Percentiles rank a stretch among this genome's conserved stretches.
These are phyloP conservation scores for Ephemerocybe angulata DNA, from an alignment of 768 basidiomycete species.

Conservation along the genomic window DNA sequence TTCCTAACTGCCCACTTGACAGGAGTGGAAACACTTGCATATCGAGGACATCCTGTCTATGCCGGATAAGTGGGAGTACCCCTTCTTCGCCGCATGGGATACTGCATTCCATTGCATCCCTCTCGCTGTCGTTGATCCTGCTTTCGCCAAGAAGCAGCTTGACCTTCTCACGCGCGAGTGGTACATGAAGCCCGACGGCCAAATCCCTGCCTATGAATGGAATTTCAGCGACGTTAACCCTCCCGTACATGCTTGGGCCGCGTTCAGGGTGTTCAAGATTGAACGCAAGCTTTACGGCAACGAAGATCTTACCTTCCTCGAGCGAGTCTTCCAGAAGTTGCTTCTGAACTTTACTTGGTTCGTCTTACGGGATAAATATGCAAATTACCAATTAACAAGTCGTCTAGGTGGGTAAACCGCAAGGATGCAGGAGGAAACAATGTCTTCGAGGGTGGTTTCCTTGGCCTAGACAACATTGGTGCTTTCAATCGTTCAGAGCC, in stretches of 20 bases:
- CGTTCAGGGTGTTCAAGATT: constrained; percentile 98
- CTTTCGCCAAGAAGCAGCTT: constrained; percentile 96
- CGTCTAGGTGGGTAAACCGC: constrained; percentile 90
- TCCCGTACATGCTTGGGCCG: constrained; percentile 98
- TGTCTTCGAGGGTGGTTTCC: constrained; percentile 97
- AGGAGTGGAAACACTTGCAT: constrained; percentile 97
- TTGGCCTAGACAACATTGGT: constrained; percentile 97
- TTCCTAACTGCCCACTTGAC: background rate
- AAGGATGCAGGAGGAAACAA: constrained; percentile 94
- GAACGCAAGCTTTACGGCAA: constrained; percentile 91
- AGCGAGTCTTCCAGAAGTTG: constrained; percentile 97
- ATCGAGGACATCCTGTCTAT: constrained; percentile 95
- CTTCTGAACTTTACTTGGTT: constrained; percentile 96
- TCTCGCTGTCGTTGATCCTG: constrained; percentile 90
- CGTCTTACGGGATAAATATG: constrained; percentile 16
- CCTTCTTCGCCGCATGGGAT: constrained; percentile 98
- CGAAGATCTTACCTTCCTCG: constrained; percentile 89
- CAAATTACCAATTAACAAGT: background rate
- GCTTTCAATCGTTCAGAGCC: constrained; percentile 98
- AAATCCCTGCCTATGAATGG: constrained; percentile 99
- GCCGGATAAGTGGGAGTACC: constrained; percentile 99
- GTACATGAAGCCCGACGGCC: constrained; percentile 99
- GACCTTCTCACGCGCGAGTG: constrained; percentile 96
- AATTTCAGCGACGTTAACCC: constrained; percentile 99
- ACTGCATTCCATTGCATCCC: constrained; percentile 99